Conservation (phyloP, 768 basidiomycete species). For the Suillus variegatus region DNA sequence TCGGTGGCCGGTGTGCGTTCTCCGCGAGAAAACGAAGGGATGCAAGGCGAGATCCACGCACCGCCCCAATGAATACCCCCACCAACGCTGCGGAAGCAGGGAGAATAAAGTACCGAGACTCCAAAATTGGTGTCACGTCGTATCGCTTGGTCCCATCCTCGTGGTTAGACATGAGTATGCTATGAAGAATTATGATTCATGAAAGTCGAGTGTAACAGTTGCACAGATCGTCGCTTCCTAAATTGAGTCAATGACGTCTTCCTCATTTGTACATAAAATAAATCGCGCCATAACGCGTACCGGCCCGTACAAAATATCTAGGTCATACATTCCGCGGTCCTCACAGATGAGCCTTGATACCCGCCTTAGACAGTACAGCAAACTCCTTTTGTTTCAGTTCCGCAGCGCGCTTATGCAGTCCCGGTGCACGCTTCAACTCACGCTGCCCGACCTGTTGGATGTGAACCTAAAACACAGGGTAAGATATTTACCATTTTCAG, state of each 20-base stretch:
- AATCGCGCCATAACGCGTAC: too few relatives aligned
- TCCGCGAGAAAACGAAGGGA: slow-evolving; percentile 86
- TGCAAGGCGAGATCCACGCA: slow-evolving; percentile 71
- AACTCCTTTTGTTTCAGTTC: slow-evolving; percentile 63
- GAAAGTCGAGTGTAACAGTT: neutral
- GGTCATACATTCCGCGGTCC: neutral
- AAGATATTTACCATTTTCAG: slow-evolving; percentile 2
- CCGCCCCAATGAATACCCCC: slow-evolving; percentile 69
- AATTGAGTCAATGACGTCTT: neutral
- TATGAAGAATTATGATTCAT: neutral
- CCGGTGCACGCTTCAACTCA: slow-evolving; percentile 79
- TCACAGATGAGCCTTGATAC: slow-evolving; percentile 59
- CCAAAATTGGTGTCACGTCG: slow-evolving; percentile 33
- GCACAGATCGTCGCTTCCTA: neutral
- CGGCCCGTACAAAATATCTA: neutral
- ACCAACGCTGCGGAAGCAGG: slow-evolving; percentile 59
- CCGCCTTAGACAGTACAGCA: slow-evolving; percentile 58
- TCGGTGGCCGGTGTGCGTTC: slow-evolving; percentile 86
- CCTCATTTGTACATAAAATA: neutral
- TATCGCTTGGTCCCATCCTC: slow-evolving; percentile 19
- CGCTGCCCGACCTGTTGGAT: slow-evolving; percentile 93
- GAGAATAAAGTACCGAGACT: slow-evolving; percentile 58
- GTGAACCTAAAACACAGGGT: slow-evolving; percentile 63
- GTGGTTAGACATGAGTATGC: slow-evolving; percentile 17
- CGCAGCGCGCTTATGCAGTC: slow-evolving; percentile 52